Percentiles rank a stretch among this genome's conserved stretches.
These are phyloP conservation scores for Kluyveromyces dobzhanskii DNA, from an alignment of 805 yeast species.

Conservation along the genomic window DNA sequence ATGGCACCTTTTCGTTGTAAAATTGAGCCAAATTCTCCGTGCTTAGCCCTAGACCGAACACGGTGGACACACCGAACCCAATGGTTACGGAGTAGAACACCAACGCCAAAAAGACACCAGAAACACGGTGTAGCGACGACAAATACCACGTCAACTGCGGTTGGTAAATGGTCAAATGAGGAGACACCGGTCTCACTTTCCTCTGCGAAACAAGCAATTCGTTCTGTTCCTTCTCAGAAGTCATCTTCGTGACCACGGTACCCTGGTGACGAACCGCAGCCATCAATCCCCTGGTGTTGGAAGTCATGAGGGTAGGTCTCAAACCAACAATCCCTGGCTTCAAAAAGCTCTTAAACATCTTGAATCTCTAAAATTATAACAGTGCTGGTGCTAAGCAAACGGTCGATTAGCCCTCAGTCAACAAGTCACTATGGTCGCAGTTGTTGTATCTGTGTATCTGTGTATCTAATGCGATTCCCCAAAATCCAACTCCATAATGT, in stretches of 20 bases:
- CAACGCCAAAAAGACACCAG: conserved; percentile 76
- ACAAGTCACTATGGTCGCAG: too few species aligned
- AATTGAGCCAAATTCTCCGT: conserved; percentile 29
- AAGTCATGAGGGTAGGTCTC: conserved; percentile 5
- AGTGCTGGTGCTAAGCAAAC: too few species aligned
- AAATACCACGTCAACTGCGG: conserved; percentile 82
- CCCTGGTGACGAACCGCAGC: background rate
- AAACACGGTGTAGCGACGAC: conserved; percentile 77
- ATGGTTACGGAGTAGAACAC: conserved; percentile 72
- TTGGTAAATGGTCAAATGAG: conserved; percentile 82
- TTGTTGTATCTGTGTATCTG: too few species aligned
- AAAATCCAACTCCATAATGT: too few species aligned
- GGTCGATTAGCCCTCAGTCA: too few species aligned
- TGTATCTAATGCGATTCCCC: too few species aligned
- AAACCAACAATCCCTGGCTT: conserved; percentile 5
- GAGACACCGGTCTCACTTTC: conserved; percentile 80
- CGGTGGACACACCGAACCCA: conserved; percentile 61
- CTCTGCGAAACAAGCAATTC: conserved; percentile 73
- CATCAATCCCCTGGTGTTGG: conserved; percentile 19
- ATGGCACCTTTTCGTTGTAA: conserved; percentile 54
- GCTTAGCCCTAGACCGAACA: conserved; percentile 43
- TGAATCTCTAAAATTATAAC: too few species aligned
- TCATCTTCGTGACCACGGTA: conserved; percentile 33
- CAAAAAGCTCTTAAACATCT: conserved; percentile 1
- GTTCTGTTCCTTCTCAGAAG: conserved; percentile 57